phyloP scores from a whole-genome alignment of 2,329 filamentous ascomycete genomes.

The Beauveria caledonica region DNA sequence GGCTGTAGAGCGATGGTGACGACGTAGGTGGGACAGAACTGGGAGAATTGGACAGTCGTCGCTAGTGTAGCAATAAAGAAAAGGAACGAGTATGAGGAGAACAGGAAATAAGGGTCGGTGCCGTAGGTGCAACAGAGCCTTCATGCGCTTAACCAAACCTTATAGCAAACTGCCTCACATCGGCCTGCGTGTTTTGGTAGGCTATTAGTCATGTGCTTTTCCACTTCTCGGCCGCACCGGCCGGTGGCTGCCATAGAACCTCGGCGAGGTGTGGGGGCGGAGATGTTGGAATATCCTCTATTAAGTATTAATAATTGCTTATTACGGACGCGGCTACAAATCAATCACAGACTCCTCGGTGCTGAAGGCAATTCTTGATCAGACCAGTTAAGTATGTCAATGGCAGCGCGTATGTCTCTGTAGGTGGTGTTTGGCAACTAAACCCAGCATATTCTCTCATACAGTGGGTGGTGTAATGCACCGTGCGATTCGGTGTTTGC shows the following conservation, averaged over 20 bases:
- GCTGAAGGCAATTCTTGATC: background rate
- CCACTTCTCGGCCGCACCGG: background rate
- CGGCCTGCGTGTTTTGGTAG: background rate
- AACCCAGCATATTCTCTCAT: background rate
- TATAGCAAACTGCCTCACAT: slow-evolving; percentile 4
- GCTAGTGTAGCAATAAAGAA: background rate
- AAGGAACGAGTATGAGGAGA: background rate
- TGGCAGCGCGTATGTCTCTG: background rate
- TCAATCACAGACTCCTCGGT: background rate
- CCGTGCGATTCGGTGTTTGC: background rate
- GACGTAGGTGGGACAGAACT: background rate
- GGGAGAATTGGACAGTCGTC: background rate
- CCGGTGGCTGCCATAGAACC: slow-evolving; percentile 12
- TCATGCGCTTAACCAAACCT: slow-evolving; percentile 5
- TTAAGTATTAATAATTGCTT: background rate
- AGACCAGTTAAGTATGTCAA: background rate
- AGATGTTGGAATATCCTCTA: background rate
- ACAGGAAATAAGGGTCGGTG: background rate
- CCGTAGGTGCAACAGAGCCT: background rate
- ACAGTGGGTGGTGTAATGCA: too few relatives aligned
- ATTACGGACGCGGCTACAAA: slow-evolving; percentile 3
- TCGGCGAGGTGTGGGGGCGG: slow-evolving; percentile 12
- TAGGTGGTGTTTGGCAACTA: background rate
- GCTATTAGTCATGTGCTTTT: slow-evolving; percentile 8
- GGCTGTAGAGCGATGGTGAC: background rate